phyloP scores from a whole-genome alignment of 164 flowering plant species.

The Aristolochia californica region DNA sequence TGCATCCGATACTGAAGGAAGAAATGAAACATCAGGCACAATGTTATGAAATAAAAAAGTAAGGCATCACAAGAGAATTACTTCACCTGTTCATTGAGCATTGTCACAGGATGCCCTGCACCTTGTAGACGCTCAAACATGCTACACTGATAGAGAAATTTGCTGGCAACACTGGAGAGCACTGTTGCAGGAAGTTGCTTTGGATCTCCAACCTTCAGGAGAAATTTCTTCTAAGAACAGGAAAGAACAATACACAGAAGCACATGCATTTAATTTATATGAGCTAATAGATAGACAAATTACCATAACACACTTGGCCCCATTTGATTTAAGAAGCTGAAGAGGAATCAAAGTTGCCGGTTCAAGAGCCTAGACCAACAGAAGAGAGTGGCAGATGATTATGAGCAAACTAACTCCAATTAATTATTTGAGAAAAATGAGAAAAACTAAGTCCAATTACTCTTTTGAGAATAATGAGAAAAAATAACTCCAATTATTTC shows the following conservation, averaged over 20 bases:
- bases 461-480: no score
- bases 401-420: background rate
- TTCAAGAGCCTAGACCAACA: constrained; percentile 67
- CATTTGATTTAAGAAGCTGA: constrained; percentile 78
- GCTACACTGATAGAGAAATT: constrained; percentile 80
- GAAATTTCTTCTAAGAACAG: background rate
- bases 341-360: constrained; percentile 95
- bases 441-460: no score
- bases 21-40: background rate
- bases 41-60: background rate
- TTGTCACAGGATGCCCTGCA: constrained; percentile 78
- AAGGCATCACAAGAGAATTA: background rate
- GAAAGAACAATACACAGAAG: constrained; percentile 3
- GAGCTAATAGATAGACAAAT: background rate
- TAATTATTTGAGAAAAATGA: no score
- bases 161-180: constrained; percentile 79
- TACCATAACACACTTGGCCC: constrained; percentile 83
- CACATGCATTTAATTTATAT: background rate
- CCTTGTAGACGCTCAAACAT: constrained; percentile 97
- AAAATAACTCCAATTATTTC: background rate
- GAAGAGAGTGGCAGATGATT: constrained; percentile 6
- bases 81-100: constrained; percentile 84
- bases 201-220: constrained; percentile 92
- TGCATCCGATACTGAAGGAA: constrained; percentile 90
- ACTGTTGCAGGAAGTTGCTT: constrained; percentile 99